phyloP scores from a whole-genome alignment of 148 eudicot genomes.

The Selenicereus undatus region DNA sequence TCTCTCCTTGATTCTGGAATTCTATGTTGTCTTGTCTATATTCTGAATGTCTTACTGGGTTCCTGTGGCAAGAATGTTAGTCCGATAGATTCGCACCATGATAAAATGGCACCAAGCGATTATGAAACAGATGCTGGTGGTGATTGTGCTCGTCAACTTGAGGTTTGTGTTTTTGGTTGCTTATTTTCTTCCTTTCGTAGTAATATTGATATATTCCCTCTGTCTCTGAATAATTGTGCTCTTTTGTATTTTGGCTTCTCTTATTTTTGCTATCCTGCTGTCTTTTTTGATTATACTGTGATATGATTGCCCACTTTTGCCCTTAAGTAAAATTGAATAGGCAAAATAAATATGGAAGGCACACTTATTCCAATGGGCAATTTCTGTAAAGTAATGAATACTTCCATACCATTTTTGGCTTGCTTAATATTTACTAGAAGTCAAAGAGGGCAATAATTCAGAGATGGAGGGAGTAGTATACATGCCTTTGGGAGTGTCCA shows the following conservation, averaged over 20 bases:
- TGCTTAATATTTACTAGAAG: too few relatives aligned
- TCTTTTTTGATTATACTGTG: too few relatives aligned
- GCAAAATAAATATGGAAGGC: too few relatives aligned
- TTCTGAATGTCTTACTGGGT: background rate
- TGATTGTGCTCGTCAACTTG: constrained; percentile 34
- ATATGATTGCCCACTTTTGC: too few relatives aligned
- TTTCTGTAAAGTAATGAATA: too few relatives aligned
- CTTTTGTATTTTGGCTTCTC: too few relatives aligned
- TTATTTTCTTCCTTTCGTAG: background rate
- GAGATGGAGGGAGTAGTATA: background rate
- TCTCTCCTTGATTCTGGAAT: constrained; percentile 4
- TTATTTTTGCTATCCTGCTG: too few relatives aligned
- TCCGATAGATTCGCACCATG: background rate
- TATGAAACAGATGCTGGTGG: background rate
- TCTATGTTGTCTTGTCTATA: constrained; percentile 1
- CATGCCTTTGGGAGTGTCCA: background rate
- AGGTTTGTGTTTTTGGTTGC: constrained; percentile 42
- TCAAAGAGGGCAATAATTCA: too few relatives aligned
- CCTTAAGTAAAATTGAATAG: too few relatives aligned
- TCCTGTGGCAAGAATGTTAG: background rate
- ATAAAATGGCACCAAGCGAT: background rate
- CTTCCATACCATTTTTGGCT: too few relatives aligned
- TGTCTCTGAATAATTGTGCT: too few relatives aligned
- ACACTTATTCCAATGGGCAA: too few relatives aligned
- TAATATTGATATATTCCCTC: background rate